phyloP scores from a whole-genome alignment of 768 basidiomycete genomes.

The Tulasnella sp. region DNA sequence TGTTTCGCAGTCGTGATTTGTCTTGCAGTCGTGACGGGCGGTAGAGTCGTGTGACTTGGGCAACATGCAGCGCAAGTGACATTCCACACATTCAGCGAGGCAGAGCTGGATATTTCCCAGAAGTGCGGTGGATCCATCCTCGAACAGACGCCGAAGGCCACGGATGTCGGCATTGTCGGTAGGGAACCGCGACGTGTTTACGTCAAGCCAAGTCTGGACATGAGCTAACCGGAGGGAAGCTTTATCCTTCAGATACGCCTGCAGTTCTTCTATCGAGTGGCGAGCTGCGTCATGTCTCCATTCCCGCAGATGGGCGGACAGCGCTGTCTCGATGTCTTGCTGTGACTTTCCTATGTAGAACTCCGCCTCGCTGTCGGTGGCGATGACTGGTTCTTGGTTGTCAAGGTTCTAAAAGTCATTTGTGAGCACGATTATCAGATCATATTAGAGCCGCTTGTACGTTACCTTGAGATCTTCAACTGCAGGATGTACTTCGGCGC shows the following conservation, averaged over 20 bases:
- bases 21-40: constrained; percentile 36
- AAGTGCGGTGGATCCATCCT: constrained; percentile 36
- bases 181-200: constrained; percentile 40
- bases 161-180: constrained; percentile 34
- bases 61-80: constrained; percentile 39
- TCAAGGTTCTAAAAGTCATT: constrained; percentile 38
- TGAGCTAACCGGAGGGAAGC: constrained; percentile 35
- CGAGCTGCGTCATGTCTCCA: constrained; percentile 24
- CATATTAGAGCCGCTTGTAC: neutral
- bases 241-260: constrained; percentile 30
- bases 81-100: constrained; percentile 34
- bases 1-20: constrained; percentile 36
- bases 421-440: neutral
- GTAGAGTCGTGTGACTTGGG: constrained; percentile 34
- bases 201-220: constrained; percentile 40
- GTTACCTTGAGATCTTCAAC: constrained; percentile 40
- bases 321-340: constrained; percentile 14
- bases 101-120: constrained; percentile 39
- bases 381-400: constrained; percentile 32
- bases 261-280: constrained; percentile 35
- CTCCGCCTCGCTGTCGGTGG: constrained; percentile 28
- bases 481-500: constrained; percentile 35
- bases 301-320: neutral
- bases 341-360: constrained; percentile 26
- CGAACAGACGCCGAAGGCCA: constrained; percentile 34